Base-by-base conservation (phyloP, 2,329 filamentous ascomycete genomes). In the Fusarium subglutinans region DNA sequence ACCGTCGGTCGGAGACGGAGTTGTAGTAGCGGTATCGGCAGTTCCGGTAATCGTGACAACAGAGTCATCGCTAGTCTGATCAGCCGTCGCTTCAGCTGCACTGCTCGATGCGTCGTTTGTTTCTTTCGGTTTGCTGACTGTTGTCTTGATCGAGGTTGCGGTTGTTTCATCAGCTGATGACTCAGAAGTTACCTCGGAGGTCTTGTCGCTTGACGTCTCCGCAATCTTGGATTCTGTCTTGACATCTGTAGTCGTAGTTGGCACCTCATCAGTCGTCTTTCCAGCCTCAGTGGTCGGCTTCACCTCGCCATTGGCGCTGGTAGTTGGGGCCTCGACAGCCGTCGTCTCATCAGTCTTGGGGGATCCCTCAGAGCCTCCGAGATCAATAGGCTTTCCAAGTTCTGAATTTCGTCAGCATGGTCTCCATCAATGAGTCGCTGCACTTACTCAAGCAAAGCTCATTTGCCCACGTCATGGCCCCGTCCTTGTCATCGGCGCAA, bases 361-460 rank as follows among this genome's bases (percentile, higher is more conserved):
- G 13, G 54, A 33, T 14, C 28, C 70, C 3, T 13, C 45, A n/a
- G 59, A 56, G n/a, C 62, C 28, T 7, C 59, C 71, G 5, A 60
- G 51, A 24, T 72, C 67, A 33, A 74, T 61, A 24, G 67, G 71
- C 17, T 63, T 67, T 14, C 71, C 71, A 14, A 74, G 67, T 30
- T 74, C 70, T 73, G 41, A 15, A 33, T 0, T 1, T 10, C 6
- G 18, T 73, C 26, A 73, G 66, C 9, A n/a, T 18, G 14, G 4
- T 4, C 1, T 9, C 0, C 12, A 2, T 2, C 4, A 18, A 1
- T 2, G 5, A n/a, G 8, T 1, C 8, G 6, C 0, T 55, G 1
- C 14, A 47, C 65, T 33, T 24, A 73, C 73, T 73, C 2, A 11
- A n/a, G 85, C 89, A 80, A n/a, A 80, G 68, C 33, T 76, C 70